Conservation (phyloP, 1,284 basidiomycete genomes). For the Coniferiporia weirii region DNA sequence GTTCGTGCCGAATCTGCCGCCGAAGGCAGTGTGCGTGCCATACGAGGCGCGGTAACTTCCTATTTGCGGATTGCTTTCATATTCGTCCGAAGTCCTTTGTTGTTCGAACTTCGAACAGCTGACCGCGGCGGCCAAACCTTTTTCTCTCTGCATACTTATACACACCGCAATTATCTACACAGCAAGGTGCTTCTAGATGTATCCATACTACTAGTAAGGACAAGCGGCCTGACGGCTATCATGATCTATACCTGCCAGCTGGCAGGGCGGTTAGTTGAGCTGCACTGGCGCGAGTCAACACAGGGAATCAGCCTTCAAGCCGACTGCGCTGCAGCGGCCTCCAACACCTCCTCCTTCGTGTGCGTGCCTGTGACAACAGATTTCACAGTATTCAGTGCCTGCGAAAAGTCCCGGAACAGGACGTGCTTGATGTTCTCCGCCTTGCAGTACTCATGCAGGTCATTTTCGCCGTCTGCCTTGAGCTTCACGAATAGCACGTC, state of each 20-base stretch:
- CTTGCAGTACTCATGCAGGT: constrained; percentile 76
- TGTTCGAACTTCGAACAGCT: neutral
- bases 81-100: neutral
- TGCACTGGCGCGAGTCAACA: neutral
- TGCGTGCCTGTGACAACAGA: constrained; percentile 53
- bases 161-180: neutral
- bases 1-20: no score
- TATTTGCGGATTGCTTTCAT: no score
- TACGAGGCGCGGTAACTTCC: no score
- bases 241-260: no score
- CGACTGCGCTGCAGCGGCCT: constrained; percentile 7
- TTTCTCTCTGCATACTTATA: neutral
- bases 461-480: constrained; percentile 76
- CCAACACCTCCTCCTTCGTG: constrained; percentile 33
- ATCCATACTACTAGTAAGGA: neutral
- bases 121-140: neutral
- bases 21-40: no score
- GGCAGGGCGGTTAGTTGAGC: no score
- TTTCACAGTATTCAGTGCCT: constrained; percentile 54
- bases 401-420: constrained; percentile 61
- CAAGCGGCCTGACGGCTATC: no score
- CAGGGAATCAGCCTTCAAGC: neutral
- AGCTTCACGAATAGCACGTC: constrained; percentile 89
- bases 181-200: neutral
- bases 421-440: constrained; percentile 64